Evolutionary conservation across 1,284 basidiomycete genomes (phyloP), one percentile per base, ranked within the genome.

Genomic region (Fomitopsis betulina): DNA sequence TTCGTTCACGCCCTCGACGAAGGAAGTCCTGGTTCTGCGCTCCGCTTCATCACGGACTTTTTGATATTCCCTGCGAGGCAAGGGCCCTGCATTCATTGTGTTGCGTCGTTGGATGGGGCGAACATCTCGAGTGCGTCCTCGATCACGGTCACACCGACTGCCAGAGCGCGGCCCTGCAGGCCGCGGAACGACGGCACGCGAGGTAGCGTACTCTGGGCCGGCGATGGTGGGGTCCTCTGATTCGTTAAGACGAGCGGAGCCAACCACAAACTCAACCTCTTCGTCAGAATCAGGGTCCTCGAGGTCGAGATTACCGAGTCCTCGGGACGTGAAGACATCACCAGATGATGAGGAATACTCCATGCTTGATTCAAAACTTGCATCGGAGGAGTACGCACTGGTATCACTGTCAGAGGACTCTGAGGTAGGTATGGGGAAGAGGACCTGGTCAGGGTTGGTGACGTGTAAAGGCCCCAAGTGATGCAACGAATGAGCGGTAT

Each of bases 221-320:
- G 55, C 55, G 23, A 57, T 42, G n/a, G 30, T 52, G 6, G 27
- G 17, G 21, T 56, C 38, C 15, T 50, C 53, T 2, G 54, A 52
- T 15, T 63, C 45, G 40, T 63, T 57, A 6, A 62, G 21, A 38
- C 57, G 64, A 15, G 63, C 66, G 10, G 66, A 62, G 37, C 62
- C 61, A 51, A 71, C 58, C 25, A 71, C 64, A 13, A 58, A 53
- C 23, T 63, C 65, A 21, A 71, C 54, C 54, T 70, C 69, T 37
- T 68, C 69, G 55, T 68, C 67, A 0, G 67, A 68, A 54, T 62
- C 65, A 6, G 64, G 58, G 21, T 58, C 66, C 25, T 66, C 63
- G 8, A 67, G 63, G 4, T 68, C 63, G 23, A 69, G 52, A 38
- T 64, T 67, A 15, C 65, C 69, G 3, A 65, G 58, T 17, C 25